Evolutionary conservation across 129 eudicot genomes (phyloP).

Genomic region (Arctium minus): DNA sequence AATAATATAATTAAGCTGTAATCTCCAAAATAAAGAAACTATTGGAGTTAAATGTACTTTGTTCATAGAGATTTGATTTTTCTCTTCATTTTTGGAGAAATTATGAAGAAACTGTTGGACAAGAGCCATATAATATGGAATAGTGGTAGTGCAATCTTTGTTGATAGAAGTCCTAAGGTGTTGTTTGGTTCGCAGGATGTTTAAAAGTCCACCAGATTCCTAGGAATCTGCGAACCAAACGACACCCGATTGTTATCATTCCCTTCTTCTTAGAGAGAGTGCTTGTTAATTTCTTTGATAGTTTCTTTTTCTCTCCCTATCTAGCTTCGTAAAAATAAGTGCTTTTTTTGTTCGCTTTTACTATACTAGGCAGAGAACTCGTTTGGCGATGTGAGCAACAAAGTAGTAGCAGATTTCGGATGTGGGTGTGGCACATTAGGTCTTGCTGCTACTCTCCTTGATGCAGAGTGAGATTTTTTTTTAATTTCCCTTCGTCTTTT

Average conservation of each 20-base stretch:
- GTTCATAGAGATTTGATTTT: too few relatives aligned
- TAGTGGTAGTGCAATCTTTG: background rate
- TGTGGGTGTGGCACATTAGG: constrained; percentile 99
- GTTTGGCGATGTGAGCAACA: constrained; percentile 57
- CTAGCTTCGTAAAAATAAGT: background rate
- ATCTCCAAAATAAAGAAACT: too few relatives aligned
- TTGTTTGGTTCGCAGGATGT: too few relatives aligned
- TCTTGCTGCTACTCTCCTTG: constrained; percentile 86
- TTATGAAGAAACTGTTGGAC: too few relatives aligned
- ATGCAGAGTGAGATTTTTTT: constrained; percentile 63
- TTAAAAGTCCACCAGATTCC: too few relatives aligned
- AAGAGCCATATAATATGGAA: too few relatives aligned
- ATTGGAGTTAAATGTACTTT: too few relatives aligned
- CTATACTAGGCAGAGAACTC: constrained; percentile 85
- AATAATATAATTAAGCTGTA: too few relatives aligned
- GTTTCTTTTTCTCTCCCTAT: background rate
- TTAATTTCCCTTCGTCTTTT: background rate
- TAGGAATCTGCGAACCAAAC: too few relatives aligned
- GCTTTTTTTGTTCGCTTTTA: background rate
- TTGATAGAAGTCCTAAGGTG: too few relatives aligned
- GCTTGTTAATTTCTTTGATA: background rate
- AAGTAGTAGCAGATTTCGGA: constrained; percentile 96
- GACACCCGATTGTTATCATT: background rate
- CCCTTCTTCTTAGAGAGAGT: background rate
- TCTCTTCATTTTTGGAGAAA: too few relatives aligned